Evolutionary conservation across 2,329 filamentous ascomycete species (phyloP).

Genomic region (Colletotrichum chlorophyti): DNA sequence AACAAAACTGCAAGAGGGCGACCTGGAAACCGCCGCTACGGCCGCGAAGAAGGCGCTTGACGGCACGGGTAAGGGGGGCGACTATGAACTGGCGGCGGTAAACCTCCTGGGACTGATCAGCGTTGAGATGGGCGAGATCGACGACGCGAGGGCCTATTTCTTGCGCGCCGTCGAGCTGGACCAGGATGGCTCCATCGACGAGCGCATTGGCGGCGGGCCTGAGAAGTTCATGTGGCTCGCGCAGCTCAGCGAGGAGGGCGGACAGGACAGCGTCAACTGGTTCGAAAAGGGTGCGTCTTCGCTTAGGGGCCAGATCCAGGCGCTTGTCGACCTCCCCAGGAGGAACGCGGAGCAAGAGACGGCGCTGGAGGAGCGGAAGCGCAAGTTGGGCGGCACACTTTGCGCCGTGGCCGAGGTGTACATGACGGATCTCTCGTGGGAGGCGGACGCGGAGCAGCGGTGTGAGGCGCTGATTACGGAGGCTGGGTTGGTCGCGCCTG

Average conservation of each 20-base stretch:
- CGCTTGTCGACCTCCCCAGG: conserved; percentile 56
- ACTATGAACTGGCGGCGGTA: conserved; percentile 68
- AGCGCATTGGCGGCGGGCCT: conserved; percentile 78
- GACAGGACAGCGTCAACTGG: conserved; percentile 70
- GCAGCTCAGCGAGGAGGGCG: conserved; percentile 80
- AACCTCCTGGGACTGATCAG: conserved; percentile 83
- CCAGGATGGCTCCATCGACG: conserved; percentile 72
- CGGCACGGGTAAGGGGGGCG: conserved; percentile 50
- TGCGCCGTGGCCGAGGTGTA: conserved; percentile 96
- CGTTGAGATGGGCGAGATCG: conserved; percentile 82
- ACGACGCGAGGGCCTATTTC: conserved; percentile 76
- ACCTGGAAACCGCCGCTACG: conserved; percentile 46
- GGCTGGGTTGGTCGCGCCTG: conserved; percentile 83
- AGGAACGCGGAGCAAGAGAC: conserved; percentile 48
- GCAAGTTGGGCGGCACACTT: conserved; percentile 86
- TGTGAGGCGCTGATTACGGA: conserved; percentile 92
- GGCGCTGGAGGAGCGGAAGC: conserved; percentile 71
- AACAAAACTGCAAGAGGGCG: conserved; percentile 49
- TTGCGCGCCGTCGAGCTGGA: conserved; percentile 77
- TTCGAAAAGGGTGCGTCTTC: conserved; percentile 75
- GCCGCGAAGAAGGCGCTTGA: conserved; percentile 52
- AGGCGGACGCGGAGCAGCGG: conserved; percentile 84
- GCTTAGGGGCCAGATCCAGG: conserved; percentile 74
- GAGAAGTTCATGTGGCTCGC: conserved; percentile 97
- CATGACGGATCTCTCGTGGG: conserved; percentile 97